A percentile compares a stretch with the other conserved stretches of the same genome.
These are phyloP conservation scores for Cyanodermella asteris DNA, from an alignment of 2,329 filamentous ascomycete species.

Conservation along the genomic window DNA sequence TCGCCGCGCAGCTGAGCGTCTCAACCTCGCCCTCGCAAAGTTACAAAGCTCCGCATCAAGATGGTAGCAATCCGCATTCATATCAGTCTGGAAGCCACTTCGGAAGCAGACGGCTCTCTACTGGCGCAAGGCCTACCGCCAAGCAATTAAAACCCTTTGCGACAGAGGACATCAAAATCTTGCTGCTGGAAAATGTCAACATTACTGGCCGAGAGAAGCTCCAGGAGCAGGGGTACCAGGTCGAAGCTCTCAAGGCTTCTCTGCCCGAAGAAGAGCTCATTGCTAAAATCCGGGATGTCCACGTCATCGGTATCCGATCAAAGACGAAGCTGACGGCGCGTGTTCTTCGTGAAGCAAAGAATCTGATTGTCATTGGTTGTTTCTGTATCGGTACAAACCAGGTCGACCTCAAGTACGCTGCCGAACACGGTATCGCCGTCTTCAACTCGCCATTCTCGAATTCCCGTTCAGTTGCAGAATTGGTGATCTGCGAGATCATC, in stretches of 20 bases:
- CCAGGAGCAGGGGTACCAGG: constrained; percentile 74
- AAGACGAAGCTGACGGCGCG: constrained; percentile 85
- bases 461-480: constrained; percentile 85
- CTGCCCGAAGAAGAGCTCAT: constrained; percentile 84
- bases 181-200: constrained; percentile 92
- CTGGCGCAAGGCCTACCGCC: too few relatives aligned
- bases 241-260: constrained; percentile 74
- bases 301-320: constrained; percentile 93
- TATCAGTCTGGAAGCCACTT: too few relatives aligned
- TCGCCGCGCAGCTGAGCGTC: too few relatives aligned
- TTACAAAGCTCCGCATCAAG: not conserved
- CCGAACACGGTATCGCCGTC: constrained; percentile 71
- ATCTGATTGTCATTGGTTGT: constrained; percentile 86
- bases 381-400: constrained; percentile 99
- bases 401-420: constrained; percentile 68
- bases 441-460: constrained; percentile 99
- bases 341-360: constrained; percentile 73
- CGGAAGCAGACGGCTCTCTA: constrained; percentile 1
- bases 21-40: not conserved
- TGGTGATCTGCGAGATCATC: constrained; percentile 90
- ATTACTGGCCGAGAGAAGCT: constrained; percentile 70
- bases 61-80: too few relatives aligned
- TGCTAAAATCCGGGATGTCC: constrained; percentile 86
- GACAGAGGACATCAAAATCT: constrained; percentile 86
- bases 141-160: constrained; percentile 91